Base-by-base conservation (phyloP, 441 rosid species). In the Syzygium syzygioides region DNA sequence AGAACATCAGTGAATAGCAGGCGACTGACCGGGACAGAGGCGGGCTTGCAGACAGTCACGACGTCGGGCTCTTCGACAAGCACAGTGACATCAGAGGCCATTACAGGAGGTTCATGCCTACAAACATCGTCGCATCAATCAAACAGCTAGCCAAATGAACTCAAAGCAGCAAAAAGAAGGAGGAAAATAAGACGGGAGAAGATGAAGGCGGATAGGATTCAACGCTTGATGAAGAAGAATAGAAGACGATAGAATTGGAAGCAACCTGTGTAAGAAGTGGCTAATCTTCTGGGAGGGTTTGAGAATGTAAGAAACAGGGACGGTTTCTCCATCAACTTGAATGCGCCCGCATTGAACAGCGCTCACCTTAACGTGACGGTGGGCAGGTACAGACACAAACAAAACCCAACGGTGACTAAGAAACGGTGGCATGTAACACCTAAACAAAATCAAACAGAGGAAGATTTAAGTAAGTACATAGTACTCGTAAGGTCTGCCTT, bases 61-160 rank as follows among this genome's bases (percentile, higher is more conserved):
- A 97, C 99, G 86, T 97, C 98, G 2, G 91, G 92, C 90, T 95
- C 98, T 86, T 94, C 93, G 45, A 92, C 91, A 87, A 98, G 98
- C 83, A 97, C 87, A 50, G 90, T 66, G 48, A 98, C 93, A 89
- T 92, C 95, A 91, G 87, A 93, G 87, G 94, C 95, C 96, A 94
- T 94, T 86, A 94, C 98, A 15, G 99, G 98, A 1, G 99, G 98
- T 92, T 98, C 99, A 92, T 96, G 99, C 96, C 99, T 97, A 91
- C 91, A 94, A 90, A 87, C 92, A 87, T 93, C 64, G 71, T 59
- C 56, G 83, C 90, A 92, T 93, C 90, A 92, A 87, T 87, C 23
- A n/a, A 85, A 53, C 54, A 64, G 62, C 23, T 9, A 55, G 37
- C 54, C 56, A 50, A 53, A 52, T 15, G 48, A 64, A 37, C 28